Evolutionary conservation across 148 eudicot genomes (phyloP), one percentile per base, ranked within the genome.

Genomic region (Nepenthes mirabilis): DNA sequence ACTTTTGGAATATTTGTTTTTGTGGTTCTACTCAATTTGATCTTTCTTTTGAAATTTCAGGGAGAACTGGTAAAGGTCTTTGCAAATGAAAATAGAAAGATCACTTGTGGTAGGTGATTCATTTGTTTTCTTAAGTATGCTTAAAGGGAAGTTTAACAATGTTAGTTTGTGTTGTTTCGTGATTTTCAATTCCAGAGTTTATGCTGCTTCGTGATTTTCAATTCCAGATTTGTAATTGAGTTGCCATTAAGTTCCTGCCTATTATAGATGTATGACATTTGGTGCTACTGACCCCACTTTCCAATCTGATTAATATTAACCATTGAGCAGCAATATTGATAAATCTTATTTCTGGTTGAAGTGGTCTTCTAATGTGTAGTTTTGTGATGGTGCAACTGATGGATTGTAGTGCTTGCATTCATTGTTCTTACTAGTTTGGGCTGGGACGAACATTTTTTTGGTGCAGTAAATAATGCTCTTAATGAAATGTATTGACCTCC

Each of bases 41-140:
- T 53, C 23, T 49, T 66, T 56, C 43, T 66, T 57, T 65, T 57
- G 34, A 36, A 37, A 65, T 69, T 74, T 43, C 84, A 91, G 97
- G 97, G 97, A 52, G 95, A 83, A 73, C 78, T 87, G 55, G 95
- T 87, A 59, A 79, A 56, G 76, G 91, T 91, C 75, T 91, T 91
- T 52, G 95, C 95, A 52, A 91, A 91, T 69, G 97, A 76, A 69
- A 85, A 85, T 65, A 81, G 73, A 55, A 91, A 87, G 77, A 91
- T 91, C 59, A 74, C 71, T 57, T 85, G 91, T 50, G 97, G 97
- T 91, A 82, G 78, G 80, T 60, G 49, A 52, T 56, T 50, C 56
- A 34, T 9, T 68, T 66, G 43, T 57, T 55, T 14, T 5, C 6
- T 33, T 35, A 33, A 40, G 11, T 43, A 36, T 43, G 9, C 50